phyloP scores from a whole-genome alignment of 345 rosid species.

The Murraya paniculata region DNA sequence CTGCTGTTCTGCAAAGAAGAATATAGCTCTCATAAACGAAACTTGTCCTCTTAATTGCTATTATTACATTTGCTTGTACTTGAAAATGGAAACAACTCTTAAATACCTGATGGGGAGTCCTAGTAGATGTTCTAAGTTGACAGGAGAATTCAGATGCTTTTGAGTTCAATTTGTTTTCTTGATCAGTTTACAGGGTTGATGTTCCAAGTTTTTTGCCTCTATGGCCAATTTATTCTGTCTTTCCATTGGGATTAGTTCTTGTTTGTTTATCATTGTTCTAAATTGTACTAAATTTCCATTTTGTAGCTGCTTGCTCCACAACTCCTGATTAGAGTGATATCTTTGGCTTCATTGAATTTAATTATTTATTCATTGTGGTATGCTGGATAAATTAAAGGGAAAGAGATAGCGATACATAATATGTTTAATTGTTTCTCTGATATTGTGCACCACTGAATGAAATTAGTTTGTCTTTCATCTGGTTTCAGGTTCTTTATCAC shows the following conservation, averaged over 20 bases:
- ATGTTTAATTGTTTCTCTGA: not conserved
- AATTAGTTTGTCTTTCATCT: conserved; percentile 6
- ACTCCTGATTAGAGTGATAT: not conserved
- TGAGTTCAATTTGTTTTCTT: not conserved
- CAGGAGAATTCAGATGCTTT: not conserved
- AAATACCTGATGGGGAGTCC: not conserved
- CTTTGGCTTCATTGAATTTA: not conserved
- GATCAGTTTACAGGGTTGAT: not conserved
- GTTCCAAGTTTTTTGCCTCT: not conserved
- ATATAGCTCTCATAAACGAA: not conserved
- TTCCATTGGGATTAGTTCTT: not conserved
- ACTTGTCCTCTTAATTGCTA: not conserved
- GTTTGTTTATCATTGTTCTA: not conserved
- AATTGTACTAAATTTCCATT: not conserved
- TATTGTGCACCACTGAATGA: not conserved
- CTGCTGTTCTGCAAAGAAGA: not conserved
- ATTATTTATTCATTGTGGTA: not conserved
- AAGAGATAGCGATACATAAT: not conserved
- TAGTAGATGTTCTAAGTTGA: not conserved
- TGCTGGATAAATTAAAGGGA: not conserved
- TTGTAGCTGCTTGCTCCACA: not conserved
- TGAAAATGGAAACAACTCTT: not conserved
- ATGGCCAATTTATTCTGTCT: not conserved
- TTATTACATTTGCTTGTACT: not conserved
- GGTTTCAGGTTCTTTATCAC: conserved; percentile 88